phyloP scores from a whole-genome alignment of 371 early-diverging fungal species.

The Choanephora cucurbitarum region DNA sequence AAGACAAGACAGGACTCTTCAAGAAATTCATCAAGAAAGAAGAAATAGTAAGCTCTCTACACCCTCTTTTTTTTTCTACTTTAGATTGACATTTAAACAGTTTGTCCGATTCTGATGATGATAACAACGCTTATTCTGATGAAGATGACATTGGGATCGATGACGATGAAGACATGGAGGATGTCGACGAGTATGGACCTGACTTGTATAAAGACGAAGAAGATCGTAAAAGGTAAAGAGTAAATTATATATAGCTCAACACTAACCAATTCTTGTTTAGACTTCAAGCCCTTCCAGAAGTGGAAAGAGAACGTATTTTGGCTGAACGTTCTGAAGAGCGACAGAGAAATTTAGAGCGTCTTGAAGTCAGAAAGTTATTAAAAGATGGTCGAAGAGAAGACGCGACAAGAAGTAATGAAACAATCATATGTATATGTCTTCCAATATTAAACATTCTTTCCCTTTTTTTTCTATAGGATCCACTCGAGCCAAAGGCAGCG shows the following conservation, averaged over 20 bases:
- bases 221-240: slow-evolving; percentile 58
- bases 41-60: slow-evolving; percentile 10
- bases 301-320: slow-evolving; percentile 77
- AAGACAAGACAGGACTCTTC: slow-evolving; percentile 26
- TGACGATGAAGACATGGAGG: slow-evolving; percentile 62
- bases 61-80: not conserved
- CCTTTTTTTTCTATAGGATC: no score
- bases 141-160: slow-evolving; percentile 29
- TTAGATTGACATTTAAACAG: slow-evolving; percentile 4
- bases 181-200: slow-evolving; percentile 73
- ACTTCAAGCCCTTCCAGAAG: slow-evolving; percentile 68
- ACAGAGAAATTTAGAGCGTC: slow-evolving; percentile 56
- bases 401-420: slow-evolving; percentile 51
- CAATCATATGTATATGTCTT: not conserved
- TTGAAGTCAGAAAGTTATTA: slow-evolving; percentile 59
- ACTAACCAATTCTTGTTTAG: slow-evolving; percentile 18
- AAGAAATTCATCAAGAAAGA: slow-evolving; percentile 6
- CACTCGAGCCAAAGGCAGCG: slow-evolving; percentile 57
- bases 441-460: no score
- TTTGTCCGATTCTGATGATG: slow-evolving; percentile 44
- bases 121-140: slow-evolving; percentile 31
- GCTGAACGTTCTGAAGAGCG: slow-evolving; percentile 76
- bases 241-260: not conserved
- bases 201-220: slow-evolving; percentile 78
- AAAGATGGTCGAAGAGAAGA: slow-evolving; percentile 61